Conservation (phyloP, 306 rosid species). For the Vigna hirtella region DNA sequence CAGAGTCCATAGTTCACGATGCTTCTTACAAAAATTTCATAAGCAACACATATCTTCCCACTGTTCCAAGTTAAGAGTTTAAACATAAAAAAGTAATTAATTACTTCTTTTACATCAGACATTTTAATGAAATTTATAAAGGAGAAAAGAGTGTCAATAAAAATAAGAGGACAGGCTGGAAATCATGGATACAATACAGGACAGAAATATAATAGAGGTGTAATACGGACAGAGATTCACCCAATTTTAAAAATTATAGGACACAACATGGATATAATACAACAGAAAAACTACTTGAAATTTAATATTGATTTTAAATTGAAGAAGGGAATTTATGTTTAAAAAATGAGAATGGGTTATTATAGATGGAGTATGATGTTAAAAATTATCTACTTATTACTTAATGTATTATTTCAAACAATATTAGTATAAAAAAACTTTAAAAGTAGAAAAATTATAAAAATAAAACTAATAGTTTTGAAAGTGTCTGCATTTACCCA, state of each 20-base stretch:
- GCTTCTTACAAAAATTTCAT: conserved; percentile 22
- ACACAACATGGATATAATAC: background rate
- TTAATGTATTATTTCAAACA: background rate
- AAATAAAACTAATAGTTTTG: background rate
- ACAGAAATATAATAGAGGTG: background rate
- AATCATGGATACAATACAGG: background rate
- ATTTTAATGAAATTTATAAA: background rate
- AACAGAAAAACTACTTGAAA: background rate
- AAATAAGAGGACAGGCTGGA: background rate
- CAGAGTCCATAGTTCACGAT: conserved; percentile 2
- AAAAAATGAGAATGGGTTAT: background rate
- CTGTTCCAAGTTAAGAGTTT: conserved; percentile 22
- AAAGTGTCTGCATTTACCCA: background rate
- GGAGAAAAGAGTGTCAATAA: background rate
- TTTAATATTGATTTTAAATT: background rate
- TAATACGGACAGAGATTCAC: background rate
- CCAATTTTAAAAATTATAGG: background rate
- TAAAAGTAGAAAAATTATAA: background rate
- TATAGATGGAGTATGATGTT: background rate
- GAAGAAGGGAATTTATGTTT: background rate
- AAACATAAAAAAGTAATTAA: conserved; percentile 23
- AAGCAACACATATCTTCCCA: conserved; percentile 12
- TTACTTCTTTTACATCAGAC: conserved; percentile 11
- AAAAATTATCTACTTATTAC: background rate
- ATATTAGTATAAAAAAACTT: background rate